Conservation (phyloP, 257 asterid genomes). For the Gentiana macrophylla region DNA sequence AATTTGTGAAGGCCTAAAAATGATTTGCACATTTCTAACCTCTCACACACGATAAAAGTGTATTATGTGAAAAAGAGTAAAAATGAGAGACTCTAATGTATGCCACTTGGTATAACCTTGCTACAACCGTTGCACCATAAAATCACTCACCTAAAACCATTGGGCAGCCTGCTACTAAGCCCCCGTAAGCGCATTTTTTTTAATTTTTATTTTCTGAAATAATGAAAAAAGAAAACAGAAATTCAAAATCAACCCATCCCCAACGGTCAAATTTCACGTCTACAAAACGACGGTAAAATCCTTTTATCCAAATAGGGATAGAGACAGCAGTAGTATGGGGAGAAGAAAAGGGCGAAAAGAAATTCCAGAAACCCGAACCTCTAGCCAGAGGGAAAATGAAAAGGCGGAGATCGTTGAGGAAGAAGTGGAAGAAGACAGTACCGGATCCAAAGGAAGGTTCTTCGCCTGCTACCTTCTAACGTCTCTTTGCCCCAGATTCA, state of each 20-base stretch:
- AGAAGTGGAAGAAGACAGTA: constrained; percentile 12
- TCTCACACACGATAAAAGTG: too few relatives aligned
- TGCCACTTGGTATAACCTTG: too few relatives aligned
- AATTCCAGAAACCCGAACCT: constrained; percentile 13
- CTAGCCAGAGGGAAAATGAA: constrained; percentile 8
- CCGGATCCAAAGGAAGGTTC: constrained; percentile 25
- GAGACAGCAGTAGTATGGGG: constrained; percentile 29
- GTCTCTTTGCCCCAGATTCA: constrained; percentile 73
- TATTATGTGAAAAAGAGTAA: too few relatives aligned
- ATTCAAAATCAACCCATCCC: constrained; percentile 4
- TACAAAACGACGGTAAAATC: not conserved
- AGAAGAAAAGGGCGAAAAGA: constrained; percentile 26
- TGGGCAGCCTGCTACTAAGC: too few relatives aligned
- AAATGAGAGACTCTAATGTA: too few relatives aligned
- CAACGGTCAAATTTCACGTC: constrained; percentile 45
- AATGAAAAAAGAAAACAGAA: not conserved
- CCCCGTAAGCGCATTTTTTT: too few relatives aligned
- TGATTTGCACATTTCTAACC: too few relatives aligned
- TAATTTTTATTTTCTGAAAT: too few relatives aligned
- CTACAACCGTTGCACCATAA: too few relatives aligned
- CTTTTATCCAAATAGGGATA: constrained; percentile 3
- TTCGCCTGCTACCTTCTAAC: constrained; percentile 80
- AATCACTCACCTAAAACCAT: too few relatives aligned
- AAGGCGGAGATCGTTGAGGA: constrained; percentile 4
- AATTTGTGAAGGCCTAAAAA: too few relatives aligned